phyloP scores from a whole-genome alignment of 2,329 filamentous ascomycete genomes.

The Paracoccidioides lutzii region DNA sequence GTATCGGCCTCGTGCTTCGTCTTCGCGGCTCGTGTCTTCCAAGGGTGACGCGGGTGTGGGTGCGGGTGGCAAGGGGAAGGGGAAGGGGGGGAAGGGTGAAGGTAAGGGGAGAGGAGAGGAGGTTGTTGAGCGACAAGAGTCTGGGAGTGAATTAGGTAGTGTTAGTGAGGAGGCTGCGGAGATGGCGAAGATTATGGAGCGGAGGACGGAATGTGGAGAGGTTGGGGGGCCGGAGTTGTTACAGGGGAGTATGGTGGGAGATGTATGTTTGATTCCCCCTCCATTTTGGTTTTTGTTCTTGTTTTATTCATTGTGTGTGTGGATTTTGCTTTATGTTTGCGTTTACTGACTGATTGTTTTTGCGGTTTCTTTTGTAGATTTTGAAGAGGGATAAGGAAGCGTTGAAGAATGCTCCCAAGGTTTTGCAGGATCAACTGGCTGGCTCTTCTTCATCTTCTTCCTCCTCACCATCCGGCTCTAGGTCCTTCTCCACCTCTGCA shows the following conservation, averaged over 20 bases:
- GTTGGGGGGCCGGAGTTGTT: constrained; percentile 46
- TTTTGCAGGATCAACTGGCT: constrained; percentile 44
- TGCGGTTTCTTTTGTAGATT: constrained; percentile 33
- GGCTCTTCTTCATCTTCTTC: not conserved
- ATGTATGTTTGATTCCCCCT: constrained; percentile 35
- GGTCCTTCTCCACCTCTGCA: constrained; percentile 47
- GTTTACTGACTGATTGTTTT: constrained; percentile 1
- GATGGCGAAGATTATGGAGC: constrained; percentile 44
- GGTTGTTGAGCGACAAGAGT: too few species aligned
- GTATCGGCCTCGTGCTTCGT: not conserved
- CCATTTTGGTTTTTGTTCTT: not conserved
- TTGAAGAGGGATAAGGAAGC: constrained; percentile 50
- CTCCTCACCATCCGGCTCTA: constrained; percentile 17
- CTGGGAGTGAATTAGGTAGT: constrained; percentile 33
- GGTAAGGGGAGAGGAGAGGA: constrained; percentile 39
- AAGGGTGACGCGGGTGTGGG: not conserved
- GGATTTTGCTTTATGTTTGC: not conserved
- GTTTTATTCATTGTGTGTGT: not conserved
- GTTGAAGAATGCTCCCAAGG: constrained; percentile 50
- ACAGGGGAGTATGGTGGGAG: constrained; percentile 53
- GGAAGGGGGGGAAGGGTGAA: constrained; percentile 15
- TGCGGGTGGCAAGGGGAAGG: not conserved
- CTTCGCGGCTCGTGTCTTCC: not conserved
- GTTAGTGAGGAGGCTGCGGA: constrained; percentile 54
- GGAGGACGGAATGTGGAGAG: constrained; percentile 24